phyloP scores from a whole-genome alignment of 2,329 filamentous ascomycete genomes.

The Pestalotiopsis fici region DNA sequence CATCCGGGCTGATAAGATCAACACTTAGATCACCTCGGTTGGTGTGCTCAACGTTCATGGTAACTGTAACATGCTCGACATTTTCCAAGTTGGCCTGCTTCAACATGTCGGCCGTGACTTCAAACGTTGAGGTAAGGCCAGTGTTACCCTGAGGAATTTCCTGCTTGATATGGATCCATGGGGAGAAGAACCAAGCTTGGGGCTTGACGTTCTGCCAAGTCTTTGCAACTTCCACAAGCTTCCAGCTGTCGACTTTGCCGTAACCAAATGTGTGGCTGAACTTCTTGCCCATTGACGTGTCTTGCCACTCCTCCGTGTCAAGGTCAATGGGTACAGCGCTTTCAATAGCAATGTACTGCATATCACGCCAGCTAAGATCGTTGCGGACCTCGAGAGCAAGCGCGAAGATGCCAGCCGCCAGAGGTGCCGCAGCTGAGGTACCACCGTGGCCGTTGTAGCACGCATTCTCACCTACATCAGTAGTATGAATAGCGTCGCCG shows the following conservation, averaged over 20 bases:
- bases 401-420: conserved; percentile 90
- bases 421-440: conserved; percentile 90
- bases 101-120: conserved; percentile 80
- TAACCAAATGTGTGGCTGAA: conserved; percentile 96
- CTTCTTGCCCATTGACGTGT: conserved; percentile 76
- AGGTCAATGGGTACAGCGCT: conserved; percentile 81
- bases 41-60: conserved; percentile 91
- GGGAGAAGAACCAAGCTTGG: conserved; percentile 91
- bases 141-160: conserved; percentile 81
- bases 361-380: conserved; percentile 88
- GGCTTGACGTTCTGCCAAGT: conserved; percentile 88
- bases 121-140: conserved; percentile 78
- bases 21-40: conserved; percentile 90
- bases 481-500: conserved; percentile 91
- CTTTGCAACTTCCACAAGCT: conserved; percentile 82
- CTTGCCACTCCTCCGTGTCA: conserved; percentile 75
- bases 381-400: conserved; percentile 83
- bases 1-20: conserved; percentile 82
- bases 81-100: conserved; percentile 80
- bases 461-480: conserved; percentile 81
- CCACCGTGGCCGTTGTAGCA: conserved; percentile 87
- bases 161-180: conserved; percentile 89
- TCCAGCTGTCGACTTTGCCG: conserved; percentile 89
- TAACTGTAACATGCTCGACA: conserved; percentile 93
- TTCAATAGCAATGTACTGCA: conserved; percentile 87